Evolutionary conservation across 192 early-diverging fungal species (phyloP).

Genomic region (Linderina pennispora): DNA sequence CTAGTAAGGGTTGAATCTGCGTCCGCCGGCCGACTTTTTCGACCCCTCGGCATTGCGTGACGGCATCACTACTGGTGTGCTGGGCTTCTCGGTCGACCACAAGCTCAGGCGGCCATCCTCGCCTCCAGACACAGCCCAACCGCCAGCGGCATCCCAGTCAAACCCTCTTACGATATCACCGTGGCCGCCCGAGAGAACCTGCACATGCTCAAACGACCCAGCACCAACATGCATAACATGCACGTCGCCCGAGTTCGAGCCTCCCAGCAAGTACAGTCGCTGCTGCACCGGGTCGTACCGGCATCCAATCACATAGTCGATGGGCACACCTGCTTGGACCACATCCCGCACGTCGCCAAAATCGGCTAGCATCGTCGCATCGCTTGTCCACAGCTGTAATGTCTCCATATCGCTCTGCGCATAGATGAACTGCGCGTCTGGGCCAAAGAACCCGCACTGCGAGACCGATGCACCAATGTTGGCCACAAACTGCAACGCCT

Average conservation of each 20-base stretch:
- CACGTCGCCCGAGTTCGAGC: slow-evolving; percentile 70
- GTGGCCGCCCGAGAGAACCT: slow-evolving; percentile 73
- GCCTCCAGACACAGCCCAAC: slow-evolving; percentile 64
- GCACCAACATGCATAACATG: slow-evolving; percentile 77
- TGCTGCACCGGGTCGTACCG: slow-evolving; percentile 60
- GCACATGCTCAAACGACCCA: slow-evolving; percentile 66
- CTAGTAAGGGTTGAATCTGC: background rate
- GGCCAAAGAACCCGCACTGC: slow-evolving; percentile 88
- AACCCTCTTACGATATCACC: slow-evolving; percentile 78
- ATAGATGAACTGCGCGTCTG: slow-evolving; percentile 81
- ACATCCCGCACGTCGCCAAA: slow-evolving; percentile 80
- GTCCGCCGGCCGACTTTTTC: slow-evolving; percentile 1
- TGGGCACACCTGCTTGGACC: slow-evolving; percentile 33
- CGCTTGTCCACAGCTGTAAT: slow-evolving; percentile 65
- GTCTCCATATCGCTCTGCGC: slow-evolving; percentile 88
- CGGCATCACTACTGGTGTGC: background rate
- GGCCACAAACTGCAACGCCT: slow-evolving; percentile 74
- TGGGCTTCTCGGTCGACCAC: slow-evolving; percentile 47
- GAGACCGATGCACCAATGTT: slow-evolving; percentile 80
- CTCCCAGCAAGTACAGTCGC: slow-evolving; percentile 73
- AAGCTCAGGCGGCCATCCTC: slow-evolving; percentile 71
- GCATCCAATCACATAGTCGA: slow-evolving; percentile 85
- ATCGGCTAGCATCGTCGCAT: slow-evolving; percentile 46
- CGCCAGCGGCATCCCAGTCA: slow-evolving; percentile 59
- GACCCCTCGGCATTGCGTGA: background rate